A percentile compares a stretch with the other conserved stretches of the same genome.
Evolutionary conservation across 345 rosid genomes (phyloP).

Genomic region (Salix udensis): DNA sequence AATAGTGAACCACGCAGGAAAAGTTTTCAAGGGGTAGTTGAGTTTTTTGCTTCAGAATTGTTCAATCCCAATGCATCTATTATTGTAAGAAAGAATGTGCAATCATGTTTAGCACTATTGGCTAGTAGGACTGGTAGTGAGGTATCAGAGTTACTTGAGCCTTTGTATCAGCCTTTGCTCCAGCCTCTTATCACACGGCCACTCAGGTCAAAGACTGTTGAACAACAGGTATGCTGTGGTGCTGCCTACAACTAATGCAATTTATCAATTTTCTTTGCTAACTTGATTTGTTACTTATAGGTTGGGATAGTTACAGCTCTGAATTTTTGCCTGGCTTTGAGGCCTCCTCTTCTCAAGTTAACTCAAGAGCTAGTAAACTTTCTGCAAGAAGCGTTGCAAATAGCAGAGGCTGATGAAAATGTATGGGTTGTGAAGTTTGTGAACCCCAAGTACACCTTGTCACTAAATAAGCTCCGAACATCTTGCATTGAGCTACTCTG

Average conservation of each 20-base stretch:
- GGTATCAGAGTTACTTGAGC: constrained; percentile 93
- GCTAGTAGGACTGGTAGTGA: constrained; percentile 99
- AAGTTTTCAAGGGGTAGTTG: constrained; percentile 93
- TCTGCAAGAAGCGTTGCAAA: constrained; percentile 97
- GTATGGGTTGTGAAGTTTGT: constrained; percentile 80
- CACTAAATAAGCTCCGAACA: constrained; percentile 81
- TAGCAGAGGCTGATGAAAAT: constrained; percentile 96
- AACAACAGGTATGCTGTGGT: constrained; percentile 69
- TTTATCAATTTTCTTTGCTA: constrained; percentile 17
- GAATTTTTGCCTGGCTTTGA: constrained; percentile 90
- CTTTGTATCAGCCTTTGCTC: constrained; percentile 73
- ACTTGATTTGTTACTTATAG: constrained; percentile 41
- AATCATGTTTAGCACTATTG: constrained; percentile 88
- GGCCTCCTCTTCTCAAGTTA: constrained; percentile 96
- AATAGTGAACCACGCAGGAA: constrained; percentile 86
- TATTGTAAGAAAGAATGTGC: constrained; percentile 89
- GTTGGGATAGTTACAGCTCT: constrained; percentile 95
- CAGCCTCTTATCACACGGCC: constrained; percentile 91
- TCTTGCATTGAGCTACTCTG: constrained; percentile 97
- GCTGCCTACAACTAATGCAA: not conserved
- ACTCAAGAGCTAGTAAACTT: constrained; percentile 93
- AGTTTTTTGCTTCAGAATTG: constrained; percentile 88
- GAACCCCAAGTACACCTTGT: constrained; percentile 81
- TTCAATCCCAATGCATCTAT: constrained; percentile 85
- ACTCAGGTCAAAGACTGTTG: constrained; percentile 87